phyloP scores from a whole-genome alignment of 106 monocot genomes.

The Narthecium ossifragum region DNA sequence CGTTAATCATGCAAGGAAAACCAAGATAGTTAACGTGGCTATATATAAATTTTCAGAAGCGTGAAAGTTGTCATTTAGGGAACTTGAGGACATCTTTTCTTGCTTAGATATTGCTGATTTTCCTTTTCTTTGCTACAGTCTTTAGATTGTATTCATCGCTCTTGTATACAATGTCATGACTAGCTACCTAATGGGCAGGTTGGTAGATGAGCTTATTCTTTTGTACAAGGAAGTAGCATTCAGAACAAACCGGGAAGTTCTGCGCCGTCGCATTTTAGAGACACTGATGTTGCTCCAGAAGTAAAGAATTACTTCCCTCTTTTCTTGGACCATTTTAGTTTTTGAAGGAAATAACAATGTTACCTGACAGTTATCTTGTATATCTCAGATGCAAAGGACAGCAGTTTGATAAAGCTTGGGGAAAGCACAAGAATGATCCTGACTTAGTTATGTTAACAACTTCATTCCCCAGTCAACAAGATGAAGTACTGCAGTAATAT shows the following conservation, averaged over 20 bases:
- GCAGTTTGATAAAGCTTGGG: slow-evolving; percentile 73
- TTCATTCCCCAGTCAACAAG: no score
- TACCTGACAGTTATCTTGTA: not conserved
- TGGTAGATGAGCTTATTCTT: slow-evolving; percentile 70
- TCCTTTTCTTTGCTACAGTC: no score
- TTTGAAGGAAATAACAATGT: not conserved
- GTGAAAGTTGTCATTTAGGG: no score
- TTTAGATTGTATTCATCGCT: no score
- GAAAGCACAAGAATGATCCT: slow-evolving; percentile 62
- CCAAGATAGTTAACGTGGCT: no score
- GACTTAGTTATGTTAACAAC: slow-evolving; percentile 31
- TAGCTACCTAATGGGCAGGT: no score
- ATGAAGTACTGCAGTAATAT: no score
- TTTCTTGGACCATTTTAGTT: not conserved
- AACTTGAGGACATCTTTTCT: no score
- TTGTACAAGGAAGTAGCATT: slow-evolving; percentile 70
- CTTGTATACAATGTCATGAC: no score
- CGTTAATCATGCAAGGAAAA: no score
- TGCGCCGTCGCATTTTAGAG: slow-evolving; percentile 46
- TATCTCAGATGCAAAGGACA: slow-evolving; percentile 56
- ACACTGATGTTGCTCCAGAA: slow-evolving; percentile 53
- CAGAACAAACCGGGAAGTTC: slow-evolving; percentile 50
- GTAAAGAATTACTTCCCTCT: slow-evolving; percentile 22
- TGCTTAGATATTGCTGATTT: no score
- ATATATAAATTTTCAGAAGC: no score